These are phyloP conservation scores for Begonia loranthoides DNA, from an alignment of 306 rosid genomes.

Conservation along the genomic window DNA sequence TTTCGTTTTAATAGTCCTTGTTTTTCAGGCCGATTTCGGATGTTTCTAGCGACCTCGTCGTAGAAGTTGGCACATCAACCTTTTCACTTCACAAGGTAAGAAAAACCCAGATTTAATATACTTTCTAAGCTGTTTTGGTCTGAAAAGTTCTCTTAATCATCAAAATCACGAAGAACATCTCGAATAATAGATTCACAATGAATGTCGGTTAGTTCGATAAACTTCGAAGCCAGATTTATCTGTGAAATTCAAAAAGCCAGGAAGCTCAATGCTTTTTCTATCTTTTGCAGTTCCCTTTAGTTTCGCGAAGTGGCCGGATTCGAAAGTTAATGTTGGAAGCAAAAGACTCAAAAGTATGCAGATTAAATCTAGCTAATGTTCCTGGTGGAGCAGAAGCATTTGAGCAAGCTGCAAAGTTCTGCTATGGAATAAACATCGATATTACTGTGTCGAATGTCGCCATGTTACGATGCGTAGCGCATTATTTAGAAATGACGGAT, in stretches of 20 bases:
- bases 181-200: too few relatives aligned
- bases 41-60: slow-evolving; percentile 78
- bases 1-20: slow-evolving; percentile 17
- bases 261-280: background rate
- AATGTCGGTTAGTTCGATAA: too few relatives aligned
- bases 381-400: slow-evolving; percentile 92
- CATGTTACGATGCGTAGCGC: slow-evolving; percentile 58
- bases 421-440: slow-evolving; percentile 69
- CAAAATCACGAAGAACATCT: background rate
- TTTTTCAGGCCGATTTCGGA: slow-evolving; percentile 94
- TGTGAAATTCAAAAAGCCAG: too few relatives aligned
- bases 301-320: slow-evolving; percentile 80
- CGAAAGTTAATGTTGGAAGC: slow-evolving; percentile 63
- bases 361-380: slow-evolving; percentile 40
- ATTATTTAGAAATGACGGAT: slow-evolving; percentile 83
- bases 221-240: too few relatives aligned
- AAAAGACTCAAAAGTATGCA: slow-evolving; percentile 63
- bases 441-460: slow-evolving; percentile 67
- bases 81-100: slow-evolving; percentile 92
- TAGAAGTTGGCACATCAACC: slow-evolving; percentile 80
- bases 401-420: slow-evolving; percentile 83
- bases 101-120: background rate
- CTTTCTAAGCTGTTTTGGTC: background rate
- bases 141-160: background rate
- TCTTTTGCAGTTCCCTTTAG: slow-evolving; percentile 74